These are phyloP conservation scores for Colletotrichum musicola DNA, from an alignment of 2,329 filamentous ascomycete species.

Conservation along the genomic window DNA sequence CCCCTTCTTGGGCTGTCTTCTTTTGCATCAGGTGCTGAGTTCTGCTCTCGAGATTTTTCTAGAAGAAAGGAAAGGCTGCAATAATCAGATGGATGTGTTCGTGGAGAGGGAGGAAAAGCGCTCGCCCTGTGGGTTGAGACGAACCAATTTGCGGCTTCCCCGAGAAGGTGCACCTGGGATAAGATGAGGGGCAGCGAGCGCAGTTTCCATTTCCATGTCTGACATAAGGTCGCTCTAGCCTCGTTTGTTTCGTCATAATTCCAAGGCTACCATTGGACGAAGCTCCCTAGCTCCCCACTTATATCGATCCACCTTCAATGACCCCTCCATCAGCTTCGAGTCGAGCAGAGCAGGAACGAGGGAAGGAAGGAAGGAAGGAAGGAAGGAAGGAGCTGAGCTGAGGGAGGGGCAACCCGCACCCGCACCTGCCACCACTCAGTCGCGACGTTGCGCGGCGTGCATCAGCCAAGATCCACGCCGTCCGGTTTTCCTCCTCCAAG, in stretches of 20 bases:
- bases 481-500: conserved; percentile 4
- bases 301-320: conserved; percentile 1
- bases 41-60: not conserved
- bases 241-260: too few species aligned
- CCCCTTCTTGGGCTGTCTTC: too few species aligned
- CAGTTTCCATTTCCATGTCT: not conserved
- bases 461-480: conserved; percentile 38
- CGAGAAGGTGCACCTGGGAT: not conserved
- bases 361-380: conserved; percentile 9
- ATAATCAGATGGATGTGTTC: not conserved
- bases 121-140: not conserved
- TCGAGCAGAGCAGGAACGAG: not conserved
- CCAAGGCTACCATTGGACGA: too few species aligned
- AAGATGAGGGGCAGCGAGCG: not conserved
- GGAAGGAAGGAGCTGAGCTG: conserved; percentile 9
- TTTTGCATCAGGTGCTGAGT: not conserved
- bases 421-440: conserved; percentile 7
- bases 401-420: too few species aligned
- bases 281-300: not conserved
- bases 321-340: conserved; percentile 20
- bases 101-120: not conserved
- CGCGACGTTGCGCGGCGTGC: conserved; percentile 33
- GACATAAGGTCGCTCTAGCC: conserved; percentile 4
- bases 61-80: not conserved
- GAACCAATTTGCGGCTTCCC: conserved; percentile 3